phyloP scores from a whole-genome alignment of 371 early-diverging fungal species.

The Mortierella sp. region DNA sequence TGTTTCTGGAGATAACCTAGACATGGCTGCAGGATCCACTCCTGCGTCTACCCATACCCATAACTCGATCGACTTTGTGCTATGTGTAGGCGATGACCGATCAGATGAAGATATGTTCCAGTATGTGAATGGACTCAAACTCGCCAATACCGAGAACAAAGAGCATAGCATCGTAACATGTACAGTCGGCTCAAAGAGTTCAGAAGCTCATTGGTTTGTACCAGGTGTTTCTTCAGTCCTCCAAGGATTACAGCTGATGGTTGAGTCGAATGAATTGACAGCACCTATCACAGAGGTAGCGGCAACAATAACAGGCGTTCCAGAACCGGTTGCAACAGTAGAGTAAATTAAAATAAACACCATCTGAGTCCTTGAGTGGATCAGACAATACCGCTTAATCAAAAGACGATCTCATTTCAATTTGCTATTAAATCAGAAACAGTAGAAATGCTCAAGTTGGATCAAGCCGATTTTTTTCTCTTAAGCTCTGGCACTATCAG shows the following conservation, averaged over 20 bases:
- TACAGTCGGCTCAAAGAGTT: constrained; percentile 70
- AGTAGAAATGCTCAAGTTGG: no score
- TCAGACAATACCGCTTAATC: not conserved
- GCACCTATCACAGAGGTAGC: not conserved
- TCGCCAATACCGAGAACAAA: not conserved
- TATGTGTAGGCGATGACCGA: constrained; percentile 85
- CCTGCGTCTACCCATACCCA: constrained; percentile 39
- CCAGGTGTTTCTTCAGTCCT: constrained; percentile 64
- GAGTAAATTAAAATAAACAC: not conserved
- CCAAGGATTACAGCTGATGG: constrained; percentile 55
- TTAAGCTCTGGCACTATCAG: no score
- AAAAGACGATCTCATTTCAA: no score
- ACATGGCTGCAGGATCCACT: not conserved
- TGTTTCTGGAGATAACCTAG: not conserved
- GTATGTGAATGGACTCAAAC: constrained; percentile 68
- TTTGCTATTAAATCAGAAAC: no score
- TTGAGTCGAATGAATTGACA: not conserved
- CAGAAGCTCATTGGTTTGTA: constrained; percentile 70
- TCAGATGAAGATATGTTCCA: constrained; percentile 90
- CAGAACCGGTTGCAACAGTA: not conserved
- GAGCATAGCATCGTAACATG: constrained; percentile 63
- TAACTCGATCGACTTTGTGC: constrained; percentile 69
- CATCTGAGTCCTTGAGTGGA: not conserved
- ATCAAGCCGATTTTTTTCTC: no score
- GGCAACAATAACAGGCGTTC: not conserved